These are phyloP conservation scores for Fusarium lateritium DNA, from an alignment of 2,329 filamentous ascomycete species.

Conservation along the genomic window DNA sequence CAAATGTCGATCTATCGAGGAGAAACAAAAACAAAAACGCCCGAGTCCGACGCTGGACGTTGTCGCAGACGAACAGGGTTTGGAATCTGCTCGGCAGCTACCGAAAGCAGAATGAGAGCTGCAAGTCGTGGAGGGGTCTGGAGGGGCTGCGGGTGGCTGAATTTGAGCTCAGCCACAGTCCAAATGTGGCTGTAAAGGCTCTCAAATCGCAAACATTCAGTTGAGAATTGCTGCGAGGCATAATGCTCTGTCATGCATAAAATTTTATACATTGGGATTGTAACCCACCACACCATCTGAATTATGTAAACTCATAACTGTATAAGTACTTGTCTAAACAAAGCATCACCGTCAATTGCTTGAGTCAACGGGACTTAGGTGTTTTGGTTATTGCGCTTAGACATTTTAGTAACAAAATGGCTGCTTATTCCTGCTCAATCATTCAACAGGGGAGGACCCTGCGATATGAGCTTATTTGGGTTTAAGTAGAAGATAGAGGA, in stretches of 20 bases:
- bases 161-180: constrained; percentile 18
- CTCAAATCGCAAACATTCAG: too few relatives aligned
- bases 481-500: background rate
- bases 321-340: background rate
- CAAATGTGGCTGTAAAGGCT: constrained; percentile 18
- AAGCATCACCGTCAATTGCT: too few relatives aligned
- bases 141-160: constrained; percentile 26
- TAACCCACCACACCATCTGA: too few relatives aligned
- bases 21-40: background rate
- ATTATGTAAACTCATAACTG: background rate
- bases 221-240: background rate
- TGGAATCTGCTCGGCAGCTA: constrained; percentile 38
- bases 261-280: background rate
- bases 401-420: background rate
- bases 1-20: background rate
- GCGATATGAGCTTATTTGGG: constrained; percentile 21
- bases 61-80: constrained; percentile 14
- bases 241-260: too few relatives aligned
- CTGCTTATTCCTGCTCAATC: background rate
- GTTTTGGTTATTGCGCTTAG: background rate
- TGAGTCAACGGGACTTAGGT: too few relatives aligned
- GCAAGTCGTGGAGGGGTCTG: constrained; percentile 33
- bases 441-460: constrained; percentile 16
- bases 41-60: constrained; percentile 10
- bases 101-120: constrained; percentile 28